Conservation (phyloP, 1,284 basidiomycete genomes). For the Cronartium quercuum region DNA sequence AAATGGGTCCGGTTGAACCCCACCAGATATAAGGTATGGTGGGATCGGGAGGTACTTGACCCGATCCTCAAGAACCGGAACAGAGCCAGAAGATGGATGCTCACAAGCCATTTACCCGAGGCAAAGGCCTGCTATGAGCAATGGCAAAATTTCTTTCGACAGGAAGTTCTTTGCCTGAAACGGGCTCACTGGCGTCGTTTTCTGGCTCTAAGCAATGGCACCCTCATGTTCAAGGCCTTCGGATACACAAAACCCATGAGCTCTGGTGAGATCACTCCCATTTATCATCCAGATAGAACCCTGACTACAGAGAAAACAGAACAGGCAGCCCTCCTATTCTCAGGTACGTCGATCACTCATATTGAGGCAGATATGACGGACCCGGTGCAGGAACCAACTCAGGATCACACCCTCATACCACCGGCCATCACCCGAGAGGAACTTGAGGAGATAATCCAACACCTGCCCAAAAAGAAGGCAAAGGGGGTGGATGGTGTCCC, state of each 20-base stretch:
- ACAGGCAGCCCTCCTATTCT: conserved; percentile 7
- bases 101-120: neutral
- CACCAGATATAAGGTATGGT: neutral
- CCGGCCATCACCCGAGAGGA: neutral
- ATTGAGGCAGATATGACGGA: neutral
- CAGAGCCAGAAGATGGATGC: neutral
- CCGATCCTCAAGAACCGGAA: conserved; percentile 2
- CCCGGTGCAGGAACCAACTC: neutral
- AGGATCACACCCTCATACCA: neutral
- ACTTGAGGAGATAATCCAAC: neutral
- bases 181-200: neutral
- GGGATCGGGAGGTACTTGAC: neutral
- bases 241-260: neutral
- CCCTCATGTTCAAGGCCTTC: neutral
- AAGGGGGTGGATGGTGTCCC: neutral
- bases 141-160: neutral
- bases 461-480: conserved; percentile 15
- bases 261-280: neutral
- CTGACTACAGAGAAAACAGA: neutral
- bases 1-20: neutral
- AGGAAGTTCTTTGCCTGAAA: neutral
- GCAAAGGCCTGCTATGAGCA: neutral
- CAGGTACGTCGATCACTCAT: neutral
- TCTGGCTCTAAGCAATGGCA: neutral
- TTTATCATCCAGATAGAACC: neutral